phyloP scores from a whole-genome alignment of 75 land plant genomes.

The Larix kaempferi region DNA sequence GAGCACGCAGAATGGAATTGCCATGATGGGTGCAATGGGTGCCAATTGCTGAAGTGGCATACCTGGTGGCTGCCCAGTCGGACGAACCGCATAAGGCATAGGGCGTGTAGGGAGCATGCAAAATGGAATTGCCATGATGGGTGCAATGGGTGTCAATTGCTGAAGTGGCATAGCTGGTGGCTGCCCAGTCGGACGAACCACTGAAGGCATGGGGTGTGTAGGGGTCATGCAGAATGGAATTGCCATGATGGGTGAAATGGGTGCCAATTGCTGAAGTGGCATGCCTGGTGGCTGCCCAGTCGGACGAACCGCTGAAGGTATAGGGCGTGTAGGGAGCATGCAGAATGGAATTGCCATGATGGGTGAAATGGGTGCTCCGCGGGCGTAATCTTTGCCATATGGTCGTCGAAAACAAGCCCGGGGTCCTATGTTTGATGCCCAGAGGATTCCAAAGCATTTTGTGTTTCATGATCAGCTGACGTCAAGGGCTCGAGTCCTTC shows the following conservation, averaged over 20 bases:
- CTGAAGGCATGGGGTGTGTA: too few species aligned
- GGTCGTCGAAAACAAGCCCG: neutral
- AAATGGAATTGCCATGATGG: neutral
- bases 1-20: neutral
- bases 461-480: neutral
- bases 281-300: neutral
- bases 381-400: neutral
- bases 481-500: neutral
- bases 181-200: too few species aligned
- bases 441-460: too few species aligned
- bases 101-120: neutral
- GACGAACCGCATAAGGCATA: neutral
- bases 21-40: neutral
- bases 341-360: neutral
- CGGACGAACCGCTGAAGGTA: too few species aligned
- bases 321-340: neutral
- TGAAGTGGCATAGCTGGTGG: too few species aligned
- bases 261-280: neutral
- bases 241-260: neutral
- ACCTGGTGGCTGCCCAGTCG: neutral
- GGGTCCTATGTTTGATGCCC: constrained; percentile 6
- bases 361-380: neutral
- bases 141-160: too few species aligned
- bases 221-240: too few species aligned
- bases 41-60: neutral